A percentile compares a stretch with the other conserved stretches of the same genome.
Conservation (phyloP, 1,284 basidiomycete genomes). For the Dichomitus squalens region DNA sequence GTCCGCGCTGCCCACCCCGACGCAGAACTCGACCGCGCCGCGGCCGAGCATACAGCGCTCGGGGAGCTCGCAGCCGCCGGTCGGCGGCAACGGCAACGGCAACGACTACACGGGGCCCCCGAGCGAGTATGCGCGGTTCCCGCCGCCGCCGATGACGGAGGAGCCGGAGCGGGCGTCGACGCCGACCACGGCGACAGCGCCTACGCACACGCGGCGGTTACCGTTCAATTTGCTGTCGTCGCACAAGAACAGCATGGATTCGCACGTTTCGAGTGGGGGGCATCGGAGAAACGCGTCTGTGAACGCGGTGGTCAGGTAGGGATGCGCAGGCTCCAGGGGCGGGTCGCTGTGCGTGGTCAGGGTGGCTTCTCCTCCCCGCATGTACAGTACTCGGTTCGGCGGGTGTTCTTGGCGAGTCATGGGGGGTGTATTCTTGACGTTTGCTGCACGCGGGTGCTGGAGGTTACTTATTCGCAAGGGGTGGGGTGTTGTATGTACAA, state of each 20-base stretch:
- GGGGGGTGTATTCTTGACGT: background rate
- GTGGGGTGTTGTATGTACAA: conserved; percentile 16
- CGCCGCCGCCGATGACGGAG: conserved; percentile 53
- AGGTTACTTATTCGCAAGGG: background rate
- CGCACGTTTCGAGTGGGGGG: conserved; percentile 36
- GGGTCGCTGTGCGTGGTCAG: background rate
- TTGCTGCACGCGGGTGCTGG: conserved; percentile 1
- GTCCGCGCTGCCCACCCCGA: conserved; percentile 28
- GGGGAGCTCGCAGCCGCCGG: conserved; percentile 23
- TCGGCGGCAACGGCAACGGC: too few species aligned
- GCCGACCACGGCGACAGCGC: conserved; percentile 44
- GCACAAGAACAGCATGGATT: conserved; percentile 43
- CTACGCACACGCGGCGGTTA: conserved; percentile 58
- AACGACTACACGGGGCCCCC: conserved; percentile 63
- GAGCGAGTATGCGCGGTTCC: conserved; percentile 69
- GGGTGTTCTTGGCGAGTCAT: background rate
- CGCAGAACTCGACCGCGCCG: conserved; percentile 25
- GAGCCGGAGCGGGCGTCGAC: conserved; percentile 38
- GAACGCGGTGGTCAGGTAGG: conserved; percentile 47
- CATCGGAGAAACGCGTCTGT: conserved; percentile 68
- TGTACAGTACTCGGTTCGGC: background rate
- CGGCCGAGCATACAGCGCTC: conserved; percentile 24
- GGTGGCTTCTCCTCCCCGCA: background rate
- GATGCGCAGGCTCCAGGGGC: conserved; percentile 8
- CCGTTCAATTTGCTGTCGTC: conserved; percentile 64